phyloP scores from a whole-genome alignment of 306 rosid genomes.

The Lathyrus sativus region DNA sequence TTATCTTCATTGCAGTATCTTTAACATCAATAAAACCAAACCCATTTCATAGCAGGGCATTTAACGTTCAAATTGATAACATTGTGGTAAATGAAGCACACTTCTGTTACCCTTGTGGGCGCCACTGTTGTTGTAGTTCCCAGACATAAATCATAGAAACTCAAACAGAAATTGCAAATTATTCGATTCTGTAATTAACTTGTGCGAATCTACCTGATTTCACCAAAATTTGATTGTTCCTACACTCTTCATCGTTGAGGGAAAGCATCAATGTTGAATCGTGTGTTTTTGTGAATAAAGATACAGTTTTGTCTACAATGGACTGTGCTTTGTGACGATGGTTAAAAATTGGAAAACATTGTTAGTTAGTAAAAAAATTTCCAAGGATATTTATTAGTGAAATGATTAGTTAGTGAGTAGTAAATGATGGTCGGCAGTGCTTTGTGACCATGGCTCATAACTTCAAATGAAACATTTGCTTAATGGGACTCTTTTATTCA shows the following conservation, averaged over 20 bases:
- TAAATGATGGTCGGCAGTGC: conserved; percentile 7
- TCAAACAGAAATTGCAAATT: neutral
- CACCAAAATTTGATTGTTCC: neutral
- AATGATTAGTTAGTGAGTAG: conserved; percentile 3
- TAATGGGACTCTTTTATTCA: neutral
- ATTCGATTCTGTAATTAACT: neutral
- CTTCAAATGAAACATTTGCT: conserved; percentile 17
- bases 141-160: neutral
- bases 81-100: neutral
- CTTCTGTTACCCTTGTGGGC: neutral
- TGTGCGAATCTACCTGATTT: neutral
- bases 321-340: neutral
- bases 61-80: too few species aligned
- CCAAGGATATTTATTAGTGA: conserved; percentile 15
- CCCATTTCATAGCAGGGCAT: too few species aligned
- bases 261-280: neutral
- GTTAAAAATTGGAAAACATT: neutral
- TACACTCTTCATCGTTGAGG: neutral
- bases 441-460: neutral
- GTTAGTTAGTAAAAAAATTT: neutral
- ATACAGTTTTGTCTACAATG: neutral
- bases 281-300: neutral
- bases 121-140: neutral
- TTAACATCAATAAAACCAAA: too few species aligned
- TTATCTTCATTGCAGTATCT: too few species aligned